Percentiles rank a stretch among this genome's conserved stretches.
phyloP scores from a whole-genome alignment of 1,139 yeast species.

The Kodamaea suecica region DNA sequence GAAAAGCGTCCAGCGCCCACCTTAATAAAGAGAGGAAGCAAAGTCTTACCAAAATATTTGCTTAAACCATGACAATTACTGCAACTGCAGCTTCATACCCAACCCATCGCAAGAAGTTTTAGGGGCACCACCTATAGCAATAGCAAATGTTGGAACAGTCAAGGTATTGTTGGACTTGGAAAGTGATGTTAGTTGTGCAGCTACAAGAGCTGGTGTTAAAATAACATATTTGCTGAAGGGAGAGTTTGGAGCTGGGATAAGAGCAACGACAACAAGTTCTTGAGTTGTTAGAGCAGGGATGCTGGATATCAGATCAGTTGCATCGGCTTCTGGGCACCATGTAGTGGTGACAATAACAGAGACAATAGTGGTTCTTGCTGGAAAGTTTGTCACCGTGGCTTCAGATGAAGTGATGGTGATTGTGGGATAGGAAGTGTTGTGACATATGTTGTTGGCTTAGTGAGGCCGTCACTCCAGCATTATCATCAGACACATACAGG shows the following conservation, averaged over 20 bases:
- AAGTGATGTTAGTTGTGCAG: no score
- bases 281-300: neutral
- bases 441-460: slow-evolving; percentile 3
- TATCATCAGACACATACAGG: slow-evolving; percentile 1
- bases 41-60: no score
- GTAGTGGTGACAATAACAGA: slow-evolving; percentile 10
- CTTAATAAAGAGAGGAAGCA: no score
- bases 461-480: slow-evolving; percentile 4
- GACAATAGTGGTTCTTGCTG: slow-evolving; percentile 24
- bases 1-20: no score
- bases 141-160: neutral
- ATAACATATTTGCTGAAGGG: no score
- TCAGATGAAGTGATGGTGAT: slow-evolving; percentile 17
- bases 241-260: no score
- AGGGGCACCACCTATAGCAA: neutral
- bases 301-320: no score
- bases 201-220: no score
- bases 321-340: slow-evolving; percentile 3
- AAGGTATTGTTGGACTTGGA: neutral
- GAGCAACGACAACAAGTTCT: neutral
- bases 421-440: slow-evolving; percentile 10
- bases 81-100: no score
- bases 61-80: no score
- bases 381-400: slow-evolving; percentile 36
- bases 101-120: no score